phyloP scores from a whole-genome alignment of 2,329 filamentous ascomycete species.

The Purpureocillium lavendulum region DNA sequence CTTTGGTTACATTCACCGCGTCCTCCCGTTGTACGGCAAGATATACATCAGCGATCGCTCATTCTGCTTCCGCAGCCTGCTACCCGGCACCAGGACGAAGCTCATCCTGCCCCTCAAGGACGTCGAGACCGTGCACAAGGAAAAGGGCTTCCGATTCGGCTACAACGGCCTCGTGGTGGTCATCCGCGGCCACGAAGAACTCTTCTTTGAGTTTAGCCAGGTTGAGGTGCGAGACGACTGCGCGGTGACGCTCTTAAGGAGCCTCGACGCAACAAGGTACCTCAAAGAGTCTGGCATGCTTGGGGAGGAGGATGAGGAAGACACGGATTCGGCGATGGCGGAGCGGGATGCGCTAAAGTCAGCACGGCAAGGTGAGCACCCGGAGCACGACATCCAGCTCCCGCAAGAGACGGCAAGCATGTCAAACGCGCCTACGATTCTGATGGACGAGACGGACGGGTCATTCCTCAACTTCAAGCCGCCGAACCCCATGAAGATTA shows the following conservation, averaged over 20 bases:
- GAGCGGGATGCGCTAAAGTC: constrained; percentile 76
- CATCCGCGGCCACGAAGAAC: constrained; percentile 86
- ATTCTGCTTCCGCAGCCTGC: constrained; percentile 87
- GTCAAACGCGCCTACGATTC: constrained; percentile 60
- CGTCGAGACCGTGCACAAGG: constrained; percentile 87
- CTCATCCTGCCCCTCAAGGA: constrained; percentile 85
- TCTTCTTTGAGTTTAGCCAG: constrained; percentile 89
- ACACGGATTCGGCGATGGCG: constrained; percentile 65
- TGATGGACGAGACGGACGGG: constrained; percentile 83
- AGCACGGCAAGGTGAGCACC: constrained; percentile 51
- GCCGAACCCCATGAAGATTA: constrained; percentile 67
- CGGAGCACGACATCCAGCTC: constrained; percentile 40
- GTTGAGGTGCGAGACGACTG: constrained; percentile 81
- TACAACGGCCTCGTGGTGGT: constrained; percentile 89
- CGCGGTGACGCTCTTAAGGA: constrained; percentile 68
- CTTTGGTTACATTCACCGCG: constrained; percentile 84
- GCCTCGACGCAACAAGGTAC: constrained; percentile 63
- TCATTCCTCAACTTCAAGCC: constrained; percentile 92
- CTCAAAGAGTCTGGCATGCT: constrained; percentile 62
- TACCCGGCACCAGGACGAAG: constrained; percentile 86
- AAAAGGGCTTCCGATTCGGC: constrained; percentile 87
- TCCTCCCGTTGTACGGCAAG: constrained; percentile 89
- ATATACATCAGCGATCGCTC: constrained; percentile 84
- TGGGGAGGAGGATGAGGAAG: constrained; percentile 58
- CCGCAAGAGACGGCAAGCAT: constrained; percentile 36